These are phyloP conservation scores for Mortierella sp. DNA, from an alignment of 371 early-diverging fungal genomes.

Conservation along the genomic window DNA sequence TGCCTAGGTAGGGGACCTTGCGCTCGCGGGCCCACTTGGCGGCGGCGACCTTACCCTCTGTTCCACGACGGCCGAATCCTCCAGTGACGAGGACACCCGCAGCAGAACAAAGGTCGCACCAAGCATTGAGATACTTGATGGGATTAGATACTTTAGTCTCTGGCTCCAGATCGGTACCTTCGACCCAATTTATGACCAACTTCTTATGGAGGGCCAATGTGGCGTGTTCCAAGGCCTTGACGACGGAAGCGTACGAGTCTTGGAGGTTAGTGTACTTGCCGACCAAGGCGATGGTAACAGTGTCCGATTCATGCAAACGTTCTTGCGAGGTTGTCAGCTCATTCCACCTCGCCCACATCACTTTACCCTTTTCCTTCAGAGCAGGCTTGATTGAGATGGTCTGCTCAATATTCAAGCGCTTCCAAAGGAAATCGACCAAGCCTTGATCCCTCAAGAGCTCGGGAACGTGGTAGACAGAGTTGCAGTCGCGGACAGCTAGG, in stretches of 20 bases:
- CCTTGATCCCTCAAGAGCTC: slow-evolving; percentile 90
- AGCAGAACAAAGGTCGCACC: slow-evolving; percentile 89
- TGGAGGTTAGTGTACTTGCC: slow-evolving; percentile 97
- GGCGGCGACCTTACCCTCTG: slow-evolving; percentile 97
- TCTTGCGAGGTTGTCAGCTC: slow-evolving; percentile 81
- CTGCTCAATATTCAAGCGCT: slow-evolving; percentile 85
- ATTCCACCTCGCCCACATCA: slow-evolving; percentile 88
- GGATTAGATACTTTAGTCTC: slow-evolving; percentile 78
- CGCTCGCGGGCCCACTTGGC: slow-evolving; percentile 98
- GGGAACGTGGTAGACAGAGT: slow-evolving; percentile 98
- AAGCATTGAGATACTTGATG: slow-evolving; percentile 93
- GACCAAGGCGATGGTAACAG: slow-evolving; percentile 94
- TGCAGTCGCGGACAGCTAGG: slow-evolving; percentile 95
- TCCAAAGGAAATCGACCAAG: slow-evolving; percentile 83
- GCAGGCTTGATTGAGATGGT: slow-evolving; percentile 68
- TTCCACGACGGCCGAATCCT: slow-evolving; percentile 98
- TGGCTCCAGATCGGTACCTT: slow-evolving; percentile 92
- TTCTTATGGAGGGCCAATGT: slow-evolving; percentile 86
- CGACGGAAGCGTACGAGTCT: slow-evolving; percentile 98
- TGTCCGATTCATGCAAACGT: slow-evolving; percentile 77
- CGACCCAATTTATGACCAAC: slow-evolving; percentile 94
- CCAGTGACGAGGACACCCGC: slow-evolving; percentile 99
- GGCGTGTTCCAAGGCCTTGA: slow-evolving; percentile 97
- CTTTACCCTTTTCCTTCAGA: slow-evolving; percentile 69
- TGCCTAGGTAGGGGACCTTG: slow-evolving; percentile 98